Evolutionary conservation across 495 filamentous ascomycete species (phyloP), one percentile per base, ranked within the genome.

Genomic region (Aspergillus egyptiacus): DNA sequence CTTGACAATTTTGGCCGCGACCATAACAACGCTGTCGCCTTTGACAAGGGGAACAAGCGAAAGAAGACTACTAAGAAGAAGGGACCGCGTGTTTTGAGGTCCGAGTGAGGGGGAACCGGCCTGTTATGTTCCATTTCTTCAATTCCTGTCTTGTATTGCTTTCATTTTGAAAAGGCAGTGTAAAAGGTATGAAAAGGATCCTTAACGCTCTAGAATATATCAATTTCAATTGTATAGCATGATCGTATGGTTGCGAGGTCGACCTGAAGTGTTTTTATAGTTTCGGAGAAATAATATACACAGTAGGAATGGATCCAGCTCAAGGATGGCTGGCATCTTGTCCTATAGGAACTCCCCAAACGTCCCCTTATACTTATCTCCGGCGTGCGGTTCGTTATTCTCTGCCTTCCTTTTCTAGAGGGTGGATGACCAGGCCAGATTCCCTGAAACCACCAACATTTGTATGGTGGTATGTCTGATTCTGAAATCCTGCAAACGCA

Each of bases 1-100:
- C 83, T 96, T 28, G 94, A 99, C 69, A 97, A 96, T 61, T 71
- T 99, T 41, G 93, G 89, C 22, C 79, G 94, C 60, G 89, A 95
- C 59, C 93, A 97, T 68, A 80, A 75, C 23, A 80, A 79, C 42
- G 94, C 89, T 2, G 78, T 82, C 30, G 86, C 89, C 27, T 99
- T 97, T 66, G 91, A 96, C 57, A 84, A 83, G 52, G 94, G 94
- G 4, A 81, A 87, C 59, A 96, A 95, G 83, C 95, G 93, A 78
- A 91, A 89, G 81, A 90, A 87, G 70, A 68, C 81, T 32, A 74
- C 77, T 10, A 93, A 87, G 73, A 83, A 82, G 68, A 83, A 81
- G 64, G 93, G 88, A 23, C 78, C 87, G 37, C 79, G 85, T 60
- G 81, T 87, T 55, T 75, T 99, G 57, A 77, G 94, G 63, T 83